Evolutionary conservation across 805 yeast genomes (phyloP).

Genomic region (Candida golubevii): DNA sequence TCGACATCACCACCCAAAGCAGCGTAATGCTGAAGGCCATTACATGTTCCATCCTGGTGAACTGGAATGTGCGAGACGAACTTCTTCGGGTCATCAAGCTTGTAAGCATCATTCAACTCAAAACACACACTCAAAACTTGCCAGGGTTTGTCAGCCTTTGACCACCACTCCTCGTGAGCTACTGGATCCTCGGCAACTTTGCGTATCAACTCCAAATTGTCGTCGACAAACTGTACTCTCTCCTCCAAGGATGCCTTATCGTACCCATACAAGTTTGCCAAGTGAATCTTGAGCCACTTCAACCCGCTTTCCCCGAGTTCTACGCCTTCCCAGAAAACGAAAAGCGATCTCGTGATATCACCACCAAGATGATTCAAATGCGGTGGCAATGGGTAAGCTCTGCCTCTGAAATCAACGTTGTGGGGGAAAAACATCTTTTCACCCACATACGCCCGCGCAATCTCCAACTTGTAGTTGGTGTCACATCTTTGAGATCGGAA

Average conservation of each 20-base stretch:
- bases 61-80: conserved; percentile 70
- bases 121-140: conserved; percentile 69
- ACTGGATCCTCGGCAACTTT: conserved; percentile 64
- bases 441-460: conserved; percentile 86
- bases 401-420: conserved; percentile 76
- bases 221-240: conserved; percentile 56
- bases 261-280: conserved; percentile 69
- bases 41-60: conserved; percentile 86
- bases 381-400: conserved; percentile 79
- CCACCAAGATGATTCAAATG: conserved; percentile 79
- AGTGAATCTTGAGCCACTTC: conserved; percentile 71
- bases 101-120: conserved; percentile 59
- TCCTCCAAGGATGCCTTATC: conserved; percentile 69
- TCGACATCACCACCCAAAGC: conserved; percentile 82
- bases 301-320: conserved; percentile 61
- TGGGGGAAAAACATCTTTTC: conserved; percentile 76
- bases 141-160: conserved; percentile 76
- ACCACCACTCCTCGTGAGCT: conserved; percentile 61
- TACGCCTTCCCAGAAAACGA: conserved; percentile 75
- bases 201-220: conserved; percentile 49
- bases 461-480: conserved; percentile 86
- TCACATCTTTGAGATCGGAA: conserved; percentile 89
- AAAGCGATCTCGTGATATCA: conserved; percentile 68
- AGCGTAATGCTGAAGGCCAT: conserved; percentile 83
- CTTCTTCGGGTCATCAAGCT: conserved; percentile 59